phyloP scores from a whole-genome alignment of 306 rosid genomes.

The Vicia villosa region DNA sequence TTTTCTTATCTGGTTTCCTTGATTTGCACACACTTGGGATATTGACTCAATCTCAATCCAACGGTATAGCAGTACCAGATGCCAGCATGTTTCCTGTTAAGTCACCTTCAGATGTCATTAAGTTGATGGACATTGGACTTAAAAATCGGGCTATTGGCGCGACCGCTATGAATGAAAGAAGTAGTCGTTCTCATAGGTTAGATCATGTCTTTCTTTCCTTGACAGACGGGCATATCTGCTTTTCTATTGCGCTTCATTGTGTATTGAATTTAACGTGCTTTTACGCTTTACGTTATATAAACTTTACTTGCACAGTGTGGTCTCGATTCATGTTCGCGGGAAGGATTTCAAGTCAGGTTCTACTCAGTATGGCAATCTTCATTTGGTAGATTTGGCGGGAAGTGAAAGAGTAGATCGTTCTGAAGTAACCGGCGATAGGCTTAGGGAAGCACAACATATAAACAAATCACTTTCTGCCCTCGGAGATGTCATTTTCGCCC shows the following conservation, averaged over 20 bases:
- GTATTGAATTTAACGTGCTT: not conserved
- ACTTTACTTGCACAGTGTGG: conserved; percentile 46
- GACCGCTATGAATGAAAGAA: conserved; percentile 61
- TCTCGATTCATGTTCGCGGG: conserved; percentile 51
- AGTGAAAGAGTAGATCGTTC: conserved; percentile 95
- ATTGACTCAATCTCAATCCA: conserved; percentile 37
- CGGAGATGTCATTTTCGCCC: conserved; percentile 94
- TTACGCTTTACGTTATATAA: not conserved
- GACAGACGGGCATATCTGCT: not conserved
- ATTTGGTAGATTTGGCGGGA: conserved; percentile 97
- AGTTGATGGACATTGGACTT: conserved; percentile 49
- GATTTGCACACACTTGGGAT: conserved; percentile 68
- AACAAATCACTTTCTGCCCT: conserved; percentile 90
- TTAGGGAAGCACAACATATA: conserved; percentile 91
- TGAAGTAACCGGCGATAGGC: conserved; percentile 93
- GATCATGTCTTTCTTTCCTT: not conserved
- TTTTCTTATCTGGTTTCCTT: conserved; percentile 45
- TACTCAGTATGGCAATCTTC: conserved; percentile 65
- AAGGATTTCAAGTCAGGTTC: conserved; percentile 45
- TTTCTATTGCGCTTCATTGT: not conserved
- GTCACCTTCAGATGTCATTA: conserved; percentile 45
- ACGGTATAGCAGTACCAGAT: conserved; percentile 57
- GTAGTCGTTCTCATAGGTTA: conserved; percentile 62
- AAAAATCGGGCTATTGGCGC: conserved; percentile 53
- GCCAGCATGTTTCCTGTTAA: conserved; percentile 52